These are phyloP conservation scores for Salix arbutifolia DNA, from an alignment of 345 rosid species.

Conservation along the genomic window DNA sequence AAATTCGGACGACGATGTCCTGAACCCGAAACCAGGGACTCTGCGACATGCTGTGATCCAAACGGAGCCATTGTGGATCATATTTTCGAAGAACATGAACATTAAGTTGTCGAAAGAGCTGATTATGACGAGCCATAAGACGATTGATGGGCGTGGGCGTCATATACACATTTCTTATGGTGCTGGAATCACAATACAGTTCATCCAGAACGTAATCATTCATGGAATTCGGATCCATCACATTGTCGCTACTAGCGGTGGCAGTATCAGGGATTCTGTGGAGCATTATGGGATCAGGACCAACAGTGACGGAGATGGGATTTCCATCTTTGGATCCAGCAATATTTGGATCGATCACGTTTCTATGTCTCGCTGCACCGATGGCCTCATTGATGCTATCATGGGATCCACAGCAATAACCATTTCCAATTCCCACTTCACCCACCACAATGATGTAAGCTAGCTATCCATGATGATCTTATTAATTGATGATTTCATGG, in stretches of 20 bases:
- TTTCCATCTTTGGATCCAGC: conserved; percentile 22
- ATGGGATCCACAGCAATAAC: conserved; percentile 30
- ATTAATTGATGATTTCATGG: too few relatives aligned
- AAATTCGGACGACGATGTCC: neutral
- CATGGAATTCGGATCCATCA: conserved; percentile 16
- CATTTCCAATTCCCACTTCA: conserved; percentile 29
- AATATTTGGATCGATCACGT: conserved; percentile 33
- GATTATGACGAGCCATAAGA: conserved; percentile 14
- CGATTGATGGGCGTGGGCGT: conserved; percentile 29
- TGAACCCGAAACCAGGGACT: conserved; percentile 16
- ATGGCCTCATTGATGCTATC: conserved; percentile 28
- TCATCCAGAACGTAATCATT: conserved; percentile 15
- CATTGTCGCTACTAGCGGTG: conserved; percentile 10
- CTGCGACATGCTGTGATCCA: conserved; percentile 24
- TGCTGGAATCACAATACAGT: conserved; percentile 20
- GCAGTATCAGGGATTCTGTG: conserved; percentile 18
- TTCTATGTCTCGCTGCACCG: conserved; percentile 29
- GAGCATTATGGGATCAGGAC: conserved; percentile 25
- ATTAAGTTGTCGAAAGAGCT: conserved; percentile 21
- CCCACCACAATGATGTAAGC: conserved; percentile 32
- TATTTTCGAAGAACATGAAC: conserved; percentile 11
- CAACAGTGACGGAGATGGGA: conserved; percentile 28
- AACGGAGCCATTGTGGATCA: conserved; percentile 25
- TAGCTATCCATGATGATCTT: too few relatives aligned
- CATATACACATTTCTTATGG: conserved; percentile 21